Evolutionary conservation across 2,329 filamentous ascomycete species (phyloP).

Genomic region (Trichophyton rubrum): DNA sequence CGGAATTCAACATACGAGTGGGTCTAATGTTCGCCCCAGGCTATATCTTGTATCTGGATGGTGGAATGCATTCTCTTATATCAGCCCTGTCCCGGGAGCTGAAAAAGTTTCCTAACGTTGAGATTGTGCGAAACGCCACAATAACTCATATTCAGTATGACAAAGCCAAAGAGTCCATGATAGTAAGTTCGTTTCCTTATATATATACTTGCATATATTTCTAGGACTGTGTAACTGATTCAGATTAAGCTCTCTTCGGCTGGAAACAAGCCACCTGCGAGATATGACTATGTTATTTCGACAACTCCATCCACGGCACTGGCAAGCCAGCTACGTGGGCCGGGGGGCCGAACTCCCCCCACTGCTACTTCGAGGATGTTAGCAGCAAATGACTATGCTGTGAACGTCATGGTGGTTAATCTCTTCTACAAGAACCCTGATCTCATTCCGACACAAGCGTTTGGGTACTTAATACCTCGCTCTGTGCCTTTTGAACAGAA

Average conservation of each 20-base stretch:
- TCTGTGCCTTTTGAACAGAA: slow-evolving; percentile 59
- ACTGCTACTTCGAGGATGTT: slow-evolving; percentile 14
- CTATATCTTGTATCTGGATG: background rate
- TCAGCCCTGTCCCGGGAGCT: background rate
- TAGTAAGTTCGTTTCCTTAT: background rate
- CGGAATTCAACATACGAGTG: background rate
- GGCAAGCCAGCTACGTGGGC: slow-evolving; percentile 7
- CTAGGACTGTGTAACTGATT: background rate
- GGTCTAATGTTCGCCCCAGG: background rate
- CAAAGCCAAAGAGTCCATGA: background rate
- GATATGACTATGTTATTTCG: slow-evolving; percentile 20
- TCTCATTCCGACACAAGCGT: slow-evolving; percentile 56
- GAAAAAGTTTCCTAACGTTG: background rate
- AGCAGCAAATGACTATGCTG: slow-evolving; percentile 42
- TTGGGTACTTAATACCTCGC: slow-evolving; percentile 84
- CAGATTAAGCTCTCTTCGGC: background rate
- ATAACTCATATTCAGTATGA: slow-evolving; percentile 1
- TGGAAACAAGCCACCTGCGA: background rate
- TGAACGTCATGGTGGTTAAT: slow-evolving; percentile 86
- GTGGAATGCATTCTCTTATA: background rate
- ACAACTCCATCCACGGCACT: slow-evolving; percentile 15
- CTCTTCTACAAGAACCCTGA: slow-evolving; percentile 61
- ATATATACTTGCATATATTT: background rate
- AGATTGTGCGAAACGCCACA: background rate
- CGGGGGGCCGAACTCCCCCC: background rate